Evolutionary conservation across 768 basidiomycete genomes (phyloP), one percentile per base, ranked within the genome.

Genomic region (Sistotremastrum suecicum): DNA sequence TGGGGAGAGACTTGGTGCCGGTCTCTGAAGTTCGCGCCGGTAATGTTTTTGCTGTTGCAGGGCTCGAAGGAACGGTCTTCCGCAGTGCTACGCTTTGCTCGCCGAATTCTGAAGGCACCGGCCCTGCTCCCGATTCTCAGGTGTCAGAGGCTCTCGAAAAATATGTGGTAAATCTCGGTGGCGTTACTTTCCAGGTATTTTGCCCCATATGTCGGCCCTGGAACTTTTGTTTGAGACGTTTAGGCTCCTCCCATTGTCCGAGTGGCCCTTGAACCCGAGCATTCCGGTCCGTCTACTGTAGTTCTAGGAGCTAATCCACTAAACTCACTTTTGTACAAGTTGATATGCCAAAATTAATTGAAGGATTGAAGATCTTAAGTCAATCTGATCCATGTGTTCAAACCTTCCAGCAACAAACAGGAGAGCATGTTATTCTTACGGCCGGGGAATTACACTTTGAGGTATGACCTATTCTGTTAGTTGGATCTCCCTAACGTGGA

Each of bases 351-450:
- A 90, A 87, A 58, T 70, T 99, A 28, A 72, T 98, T 39, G 72
- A 71, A 35, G 95, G 95, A 1, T 66, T 99, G 45, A 85, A 83
- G 52, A 67, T 98, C 8, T 75, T 99, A 34, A 84, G 82, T 53
- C 92, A 97, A 58, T 83, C 91, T 3, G 95, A 98, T 65, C 94
- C 95, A 1, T 98, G 91, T 52, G 92, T 94, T 3, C 90, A 98
- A 58, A 92, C 87, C 0, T 91, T 97, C 60, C 91, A 97, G 53
- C 95, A 98, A 62, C 78, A 88, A 55, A 95, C 92, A 0, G 95
- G 95, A 33, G 95, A 99, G 60, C 84, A 95, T 60, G 95, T 99
- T 46, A 95, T 99, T 51, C 63, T 97, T 49, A 87, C 87, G 3
- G 95, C 95, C 1, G 95, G 95, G 33, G 94, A 98, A 58, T 65